Base-by-base conservation (phyloP, 176 grass and related monocot genomes). In the Aegilops speltoides region DNA sequence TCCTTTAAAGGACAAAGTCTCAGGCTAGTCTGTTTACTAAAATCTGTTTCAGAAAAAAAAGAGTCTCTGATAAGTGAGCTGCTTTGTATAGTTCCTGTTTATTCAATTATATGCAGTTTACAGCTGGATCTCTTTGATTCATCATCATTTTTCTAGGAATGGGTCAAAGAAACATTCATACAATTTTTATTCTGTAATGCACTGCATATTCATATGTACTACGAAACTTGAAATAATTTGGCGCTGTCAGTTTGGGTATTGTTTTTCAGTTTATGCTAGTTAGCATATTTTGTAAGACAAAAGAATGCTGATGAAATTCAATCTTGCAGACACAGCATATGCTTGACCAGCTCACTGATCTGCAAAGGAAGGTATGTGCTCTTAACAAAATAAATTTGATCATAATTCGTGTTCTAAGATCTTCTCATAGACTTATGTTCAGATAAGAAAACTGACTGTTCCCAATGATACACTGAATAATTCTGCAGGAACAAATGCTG, bases 291-390 rank as follows among this genome's bases (percentile, higher is more conserved):
- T 20, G 19, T 20, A 59, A 59, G 0, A 59, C 56, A 59, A 59
- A 8, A 59, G 16, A 17, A 36, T 82, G 45, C 65, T 70, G 22
- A 70, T 70, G 19, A 56, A 17, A 24, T 34, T 29, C 29, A 37
- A 82, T 19, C 13, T 61, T 84, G 71, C 92, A 99, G 97, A 99
- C 94, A 8, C 91, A 99, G 15, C 83, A 89, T 68, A 96, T 99
- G 94, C 34, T 94, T 54, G 90, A 89, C 82, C 89, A 96, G 32
- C 94, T 99, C 79, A 85, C 79, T 64, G 85, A 91, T 70, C 92
- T 96, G 19, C 94, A 99, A 76, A 89, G 93, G 64, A 91, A 68
- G 85, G 97, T 94, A 94, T 45, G 85, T 37, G 85, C 15, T 81
- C 46, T 31, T 85, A 38, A 40, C 10, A 85, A 17, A 80, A 25